phyloP scores from a whole-genome alignment of 441 rosid genomes.

The Dalechampia spathulata region DNA sequence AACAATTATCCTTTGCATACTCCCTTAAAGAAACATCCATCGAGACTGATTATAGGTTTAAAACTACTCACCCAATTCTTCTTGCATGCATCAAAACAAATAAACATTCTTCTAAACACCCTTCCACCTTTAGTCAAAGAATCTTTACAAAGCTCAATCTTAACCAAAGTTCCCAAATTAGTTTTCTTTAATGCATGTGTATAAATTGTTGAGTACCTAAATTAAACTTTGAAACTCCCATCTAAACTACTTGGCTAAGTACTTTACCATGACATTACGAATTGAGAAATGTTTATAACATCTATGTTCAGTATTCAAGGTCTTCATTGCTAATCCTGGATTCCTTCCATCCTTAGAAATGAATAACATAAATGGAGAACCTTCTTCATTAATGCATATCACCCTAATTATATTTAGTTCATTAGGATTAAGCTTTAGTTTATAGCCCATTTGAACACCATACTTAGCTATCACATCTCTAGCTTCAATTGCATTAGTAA shows the following conservation, averaged over 20 bases:
- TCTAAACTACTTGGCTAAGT: background rate
- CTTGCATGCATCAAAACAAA: background rate
- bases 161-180: background rate
- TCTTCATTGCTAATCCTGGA: background rate
- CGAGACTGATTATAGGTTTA: background rate
- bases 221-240: background rate
- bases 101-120: background rate
- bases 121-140: background rate
- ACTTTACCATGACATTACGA: too few relatives aligned
- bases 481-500: background rate
- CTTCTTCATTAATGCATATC: background rate
- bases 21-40: background rate
- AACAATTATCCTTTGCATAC: background rate
- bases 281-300: background rate
- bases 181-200: background rate
- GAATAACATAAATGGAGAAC: background rate
- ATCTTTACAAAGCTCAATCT: background rate
- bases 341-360: background rate
- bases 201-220: background rate
- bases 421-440: too few relatives aligned
- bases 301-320: too few relatives aligned
- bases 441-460: background rate
- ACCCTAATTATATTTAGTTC: background rate
- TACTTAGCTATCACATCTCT: background rate
- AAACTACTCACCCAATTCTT: background rate